phyloP scores from a whole-genome alignment of 2,329 filamentous ascomycete genomes.

The Dactylellina cionopaga region DNA sequence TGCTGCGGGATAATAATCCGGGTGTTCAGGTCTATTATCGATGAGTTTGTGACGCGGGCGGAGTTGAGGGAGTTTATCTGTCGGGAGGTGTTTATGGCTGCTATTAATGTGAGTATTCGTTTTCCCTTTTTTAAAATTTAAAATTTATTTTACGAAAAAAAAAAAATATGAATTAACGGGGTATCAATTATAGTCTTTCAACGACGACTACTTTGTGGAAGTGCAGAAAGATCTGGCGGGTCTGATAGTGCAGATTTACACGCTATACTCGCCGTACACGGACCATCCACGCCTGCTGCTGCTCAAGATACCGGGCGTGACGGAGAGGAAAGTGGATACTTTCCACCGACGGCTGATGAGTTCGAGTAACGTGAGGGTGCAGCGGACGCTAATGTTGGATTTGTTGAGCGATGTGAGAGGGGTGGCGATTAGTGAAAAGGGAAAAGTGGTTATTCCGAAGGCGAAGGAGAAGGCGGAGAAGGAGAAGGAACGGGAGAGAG shows the following conservation, averaged over 20 bases:
- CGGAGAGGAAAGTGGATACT: slow-evolving; percentile 72
- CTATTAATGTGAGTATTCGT: slow-evolving; percentile 66
- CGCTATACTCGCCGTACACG: slow-evolving; percentile 76
- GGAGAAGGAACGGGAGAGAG: slow-evolving; percentile 62
- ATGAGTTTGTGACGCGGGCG: slow-evolving; percentile 70
- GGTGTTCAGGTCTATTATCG: slow-evolving; percentile 84
- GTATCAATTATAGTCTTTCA: slow-evolving; percentile 69
- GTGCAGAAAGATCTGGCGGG: slow-evolving; percentile 90
- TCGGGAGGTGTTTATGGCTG: slow-evolving; percentile 83
- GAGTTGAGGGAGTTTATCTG: slow-evolving; percentile 87
- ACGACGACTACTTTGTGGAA: slow-evolving; percentile 97
- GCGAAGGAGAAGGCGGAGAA: slow-evolving; percentile 63
- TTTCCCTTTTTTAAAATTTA: not conserved
- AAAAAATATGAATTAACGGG: no score
- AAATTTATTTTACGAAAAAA: not conserved
- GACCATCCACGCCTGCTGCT: slow-evolving; percentile 78
- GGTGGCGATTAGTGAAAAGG: slow-evolving; percentile 91
- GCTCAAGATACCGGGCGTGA: slow-evolving; percentile 81
- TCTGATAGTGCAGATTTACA: slow-evolving; percentile 85
- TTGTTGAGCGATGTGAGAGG: slow-evolving; percentile 86
- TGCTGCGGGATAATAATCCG: slow-evolving; percentile 86
- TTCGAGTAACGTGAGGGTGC: slow-evolving; percentile 60
- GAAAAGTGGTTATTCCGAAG: slow-evolving; percentile 71
- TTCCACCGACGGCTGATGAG: slow-evolving; percentile 72
- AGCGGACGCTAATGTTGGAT: slow-evolving; percentile 83